Base-by-base conservation (phyloP, 768 basidiomycete species). In the Suillus alpinus region DNA sequence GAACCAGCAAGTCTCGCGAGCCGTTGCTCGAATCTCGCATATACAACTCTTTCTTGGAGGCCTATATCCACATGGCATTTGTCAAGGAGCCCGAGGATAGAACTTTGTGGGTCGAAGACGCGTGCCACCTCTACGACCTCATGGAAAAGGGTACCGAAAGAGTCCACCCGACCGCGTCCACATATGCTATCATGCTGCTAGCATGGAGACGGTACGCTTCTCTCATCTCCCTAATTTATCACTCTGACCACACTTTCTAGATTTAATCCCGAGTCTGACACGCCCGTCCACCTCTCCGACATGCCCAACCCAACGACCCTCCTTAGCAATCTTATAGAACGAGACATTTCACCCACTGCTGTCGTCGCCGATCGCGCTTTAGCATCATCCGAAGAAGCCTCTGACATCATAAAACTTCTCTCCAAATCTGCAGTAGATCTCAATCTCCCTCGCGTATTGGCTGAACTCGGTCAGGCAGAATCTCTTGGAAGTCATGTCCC, bases 161-260 rank as follows among this genome's bases (percentile, higher is more conserved):
- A 7, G 72, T 84, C 13, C 62, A 65, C 1, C 87, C 91, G 0
- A 83, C 81, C 34, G 62, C 83, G 1, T 71, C 78, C 50, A 88
- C 90, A 9, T 93, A 89, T 74, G 86, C 89, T 14, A 70, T 84
- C 18, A 86, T 91, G 83, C 77, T 94, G 13, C 73, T 84, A 36
- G 77, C 83, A 1, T 83, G 83, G 72, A 70, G 81, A 44, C 78
- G 85, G 84, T 86, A 62, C 62, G 81, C 67, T 26, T n/a, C 49
- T 44, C 36, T 40, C 49, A 44, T n/a, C 20, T 36, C 20, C 4
- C 47, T 52, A 13, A 39, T 16, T 12, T 39, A 12, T 39, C 58
- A 0, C 37, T 50, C 66, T 75, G 31, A 74, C 36, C n/a, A 4
- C 5, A 23, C 49, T 37, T 49, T 56, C 36, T 56, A 83, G 81